These are phyloP conservation scores for Prunus salicina DNA, from an alignment of 306 rosid species.

Conservation along the genomic window DNA sequence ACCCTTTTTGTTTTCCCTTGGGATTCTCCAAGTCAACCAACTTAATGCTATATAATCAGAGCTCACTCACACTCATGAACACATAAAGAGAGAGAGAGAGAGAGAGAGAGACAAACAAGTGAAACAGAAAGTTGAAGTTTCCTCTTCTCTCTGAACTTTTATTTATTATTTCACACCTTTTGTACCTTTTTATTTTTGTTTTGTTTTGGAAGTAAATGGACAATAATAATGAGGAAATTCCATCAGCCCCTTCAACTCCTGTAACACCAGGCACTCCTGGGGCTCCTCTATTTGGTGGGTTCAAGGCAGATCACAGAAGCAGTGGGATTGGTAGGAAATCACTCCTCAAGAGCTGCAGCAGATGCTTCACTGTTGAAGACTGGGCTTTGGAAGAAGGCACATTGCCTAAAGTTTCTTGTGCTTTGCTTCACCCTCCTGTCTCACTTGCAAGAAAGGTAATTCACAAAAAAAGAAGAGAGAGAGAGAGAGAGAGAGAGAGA, in stretches of 20 bases:
- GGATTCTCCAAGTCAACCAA: conserved; percentile 26
- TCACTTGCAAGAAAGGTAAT: conserved; percentile 73
- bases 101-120: not conserved
- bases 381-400: conserved; percentile 72
- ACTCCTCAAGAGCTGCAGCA: conserved; percentile 54
- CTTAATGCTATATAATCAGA: conserved; percentile 8
- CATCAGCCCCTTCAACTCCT: conserved; percentile 61
- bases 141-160: not conserved
- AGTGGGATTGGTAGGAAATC: conserved; percentile 47
- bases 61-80: not conserved
- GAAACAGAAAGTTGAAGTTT: not conserved
- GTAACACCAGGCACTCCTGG: conserved; percentile 83
- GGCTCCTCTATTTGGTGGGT: conserved; percentile 69
- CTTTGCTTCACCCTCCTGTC: conserved; percentile 60
- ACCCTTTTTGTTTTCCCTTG: not conserved
- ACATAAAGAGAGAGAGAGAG: not conserved
- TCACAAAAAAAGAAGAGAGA: not conserved
- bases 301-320: conserved; percentile 38
- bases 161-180: not conserved
- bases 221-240: conserved; percentile 42
- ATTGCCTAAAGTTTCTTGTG: conserved; percentile 53
- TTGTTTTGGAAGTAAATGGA: conserved; percentile 34
- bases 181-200: not conserved
- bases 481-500: too few relatives aligned
- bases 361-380: conserved; percentile 54